Conservation (phyloP, 768 basidiomycete species). For the Pholiota molesta region DNA sequence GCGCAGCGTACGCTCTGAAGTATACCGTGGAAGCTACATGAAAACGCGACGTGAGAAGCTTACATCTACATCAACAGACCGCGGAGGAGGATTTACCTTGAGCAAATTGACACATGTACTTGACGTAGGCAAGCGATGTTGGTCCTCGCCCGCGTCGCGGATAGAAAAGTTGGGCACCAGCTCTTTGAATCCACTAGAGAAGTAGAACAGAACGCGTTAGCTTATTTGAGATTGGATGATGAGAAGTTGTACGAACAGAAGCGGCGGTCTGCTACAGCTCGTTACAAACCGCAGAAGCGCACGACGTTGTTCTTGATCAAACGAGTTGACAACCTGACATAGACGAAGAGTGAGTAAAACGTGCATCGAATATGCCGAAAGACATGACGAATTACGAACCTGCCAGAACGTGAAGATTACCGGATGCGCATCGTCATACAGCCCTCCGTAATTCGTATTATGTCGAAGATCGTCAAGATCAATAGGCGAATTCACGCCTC, state of each 20-base stretch:
- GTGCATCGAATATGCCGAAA: background rate
- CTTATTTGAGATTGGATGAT: background rate
- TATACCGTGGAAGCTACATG: conserved; percentile 69
- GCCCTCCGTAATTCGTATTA: conserved; percentile 83
- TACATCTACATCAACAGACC: too few species aligned
- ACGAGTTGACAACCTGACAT: conserved; percentile 73
- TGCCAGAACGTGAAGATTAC: conserved; percentile 87
- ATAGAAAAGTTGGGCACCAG: conserved; percentile 89
- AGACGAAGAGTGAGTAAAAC: background rate
- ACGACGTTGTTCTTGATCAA: conserved; percentile 80
- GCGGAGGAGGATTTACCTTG: conserved; percentile 53
- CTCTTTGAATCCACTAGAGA: conserved; percentile 76
- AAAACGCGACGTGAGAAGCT: background rate
- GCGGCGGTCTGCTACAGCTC: conserved; percentile 86
- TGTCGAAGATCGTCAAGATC: conserved; percentile 79
- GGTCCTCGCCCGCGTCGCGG: conserved; percentile 76
- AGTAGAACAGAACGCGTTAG: background rate
- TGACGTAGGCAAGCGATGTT: conserved; percentile 69
- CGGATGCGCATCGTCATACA: conserved; percentile 68
- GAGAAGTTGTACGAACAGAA: conserved; percentile 57
- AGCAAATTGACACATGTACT: conserved; percentile 93
- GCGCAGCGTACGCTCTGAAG: conserved; percentile 61
- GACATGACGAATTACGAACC: conserved; percentile 38
- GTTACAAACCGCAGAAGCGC: conserved; percentile 90
- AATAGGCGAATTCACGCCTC: conserved; percentile 84